Base-by-base conservation (phyloP, 2,329 filamentous ascomycete genomes). In the Botryotinia convoluta region DNA sequence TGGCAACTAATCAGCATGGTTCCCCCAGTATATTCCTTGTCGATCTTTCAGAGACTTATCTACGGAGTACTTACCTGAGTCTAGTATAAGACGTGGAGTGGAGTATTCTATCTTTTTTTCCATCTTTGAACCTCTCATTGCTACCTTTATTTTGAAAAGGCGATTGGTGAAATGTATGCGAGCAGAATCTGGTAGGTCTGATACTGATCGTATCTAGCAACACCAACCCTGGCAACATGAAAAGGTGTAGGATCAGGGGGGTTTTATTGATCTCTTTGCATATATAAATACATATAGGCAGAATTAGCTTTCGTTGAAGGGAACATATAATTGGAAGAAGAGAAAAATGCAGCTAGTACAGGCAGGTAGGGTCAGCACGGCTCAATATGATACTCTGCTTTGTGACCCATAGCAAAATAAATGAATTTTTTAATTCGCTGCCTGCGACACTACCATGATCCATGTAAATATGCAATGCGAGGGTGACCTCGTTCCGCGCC, bases 401-500 rank as follows among this genome's bases (percentile, higher is more conserved):
- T 37, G 44, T 7, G 26, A 51, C 44, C 44, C 44, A 37, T 68
- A 14, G 35, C 22, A n/a, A 68, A 57, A 42, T 16, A 10, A 20
- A 44, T 57, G 48, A 44, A 26, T 44, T 69, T 42, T 32, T 35
- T 57, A 5, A 69, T 57, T 57, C 65, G 51, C 39, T 32, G 37
- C 22, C n/a, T 51, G 29, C 29, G 20, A 12, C 5, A 32, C 20
- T 4, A 9, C 60, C 45, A 32, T 64, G 35, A 72, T 60, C 71
- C 71, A 72, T 72, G 71, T 44, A 10, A 10, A n/a, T 60, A 72
- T 72, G 71, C 51, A 72, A 68, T 69, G 63, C 63, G 62, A 69
- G 63, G 71, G 62, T 72, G 71, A 51, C 71, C 69, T 74, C 75
- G 76, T 74, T 76, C 77, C 78, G 77, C 77, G 76, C 79, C 78